phyloP scores from a whole-genome alignment of 108 stramenopile genomes.

The Nitzschia inconspicua region DNA sequence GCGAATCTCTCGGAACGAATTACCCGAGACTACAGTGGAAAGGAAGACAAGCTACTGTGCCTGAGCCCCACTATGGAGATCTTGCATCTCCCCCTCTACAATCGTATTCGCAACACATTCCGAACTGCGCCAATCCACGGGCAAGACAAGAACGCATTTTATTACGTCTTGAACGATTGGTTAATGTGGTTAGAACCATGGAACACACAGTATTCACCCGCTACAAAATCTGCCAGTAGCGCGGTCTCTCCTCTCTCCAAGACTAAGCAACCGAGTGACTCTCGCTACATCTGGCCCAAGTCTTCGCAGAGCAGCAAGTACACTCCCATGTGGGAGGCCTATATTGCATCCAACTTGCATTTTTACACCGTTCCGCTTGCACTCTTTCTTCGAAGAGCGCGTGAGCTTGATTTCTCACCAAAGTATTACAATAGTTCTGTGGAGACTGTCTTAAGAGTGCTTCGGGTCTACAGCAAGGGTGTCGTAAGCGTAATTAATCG shows the following conservation, averaged over 20 bases:
- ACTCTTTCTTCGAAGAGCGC: conserved; percentile 81
- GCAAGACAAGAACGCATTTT: conserved; percentile 48
- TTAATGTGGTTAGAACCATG: conserved; percentile 86
- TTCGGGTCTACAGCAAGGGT: conserved; percentile 71
- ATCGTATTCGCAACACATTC: conserved; percentile 65
- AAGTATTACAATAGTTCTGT: conserved; percentile 45
- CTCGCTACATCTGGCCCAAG: conserved; percentile 34
- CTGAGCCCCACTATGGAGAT: conserved; percentile 57
- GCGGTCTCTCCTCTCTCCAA: conserved; percentile 12
- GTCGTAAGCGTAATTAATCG: conserved; percentile 61
- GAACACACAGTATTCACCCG: conserved; percentile 53
- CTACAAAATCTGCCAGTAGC: too few relatives aligned
- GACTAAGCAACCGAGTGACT: not conserved
- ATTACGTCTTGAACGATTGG: conserved; percentile 76
- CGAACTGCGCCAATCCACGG: conserved; percentile 75
- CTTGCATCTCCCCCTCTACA: conserved; percentile 60
- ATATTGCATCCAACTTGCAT: conserved; percentile 74
- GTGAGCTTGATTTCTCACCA: conserved; percentile 85
- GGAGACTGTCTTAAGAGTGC: conserved; percentile 56
- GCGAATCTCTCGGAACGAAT: conserved; percentile 14
- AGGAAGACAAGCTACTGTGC: conserved; percentile 39
- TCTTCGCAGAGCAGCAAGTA: conserved; percentile 56
- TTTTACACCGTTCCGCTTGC: conserved; percentile 80
- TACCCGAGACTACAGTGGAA: conserved; percentile 8
- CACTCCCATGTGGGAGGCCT: conserved; percentile 68